Evolutionary conservation across 1,139 yeast genomes (phyloP), one percentile per base, ranked within the genome.

Genomic region (Saccharomycopsis crataegensis): DNA sequence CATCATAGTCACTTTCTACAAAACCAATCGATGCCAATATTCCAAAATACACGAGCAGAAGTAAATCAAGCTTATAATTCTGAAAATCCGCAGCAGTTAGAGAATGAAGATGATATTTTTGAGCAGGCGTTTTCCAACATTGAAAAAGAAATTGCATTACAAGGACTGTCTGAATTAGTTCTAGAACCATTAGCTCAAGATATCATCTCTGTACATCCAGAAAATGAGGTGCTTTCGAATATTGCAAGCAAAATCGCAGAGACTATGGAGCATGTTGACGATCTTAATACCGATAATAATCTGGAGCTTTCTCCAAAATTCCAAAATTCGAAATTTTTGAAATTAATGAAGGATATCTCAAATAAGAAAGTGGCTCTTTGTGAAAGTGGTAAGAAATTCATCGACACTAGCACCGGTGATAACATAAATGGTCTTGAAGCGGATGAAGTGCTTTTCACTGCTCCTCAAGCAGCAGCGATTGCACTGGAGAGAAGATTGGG

Each of bases 391-490:
- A 59, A 64, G 8, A 61, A 61, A 38, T 52, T 65, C 1, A 59
- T 65, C n/a, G 62, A 65, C 54, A 46, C 51, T 8, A 43, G 58
- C 3, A 51, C 59, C 31, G 74, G 76, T 12, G 22, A 31, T 14
- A 22, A 45, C 17, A 14, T 43, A 4, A 17, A 28, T 38, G 41
- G 43, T 14, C 31, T 28, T 12, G 40, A 12, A 40, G 43, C n/a
- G 12, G 22, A 43, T 6, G 42, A 38, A 16, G 42, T 38, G 42
- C 14, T 16, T 38, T n/a, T 38, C 3, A 16, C n/a, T 43, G 46
- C 46, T 14, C 46, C 46, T 12, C 8, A 32, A 22, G n/a, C 32
- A 16, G 16, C 32, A 3, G 32, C 14, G 11, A 14, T 43, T 43
- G 46, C 46, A 3, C 17, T 3, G 8, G 17, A 11, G 17, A 22